Conservation (phyloP, 805 yeast genomes). For the Ogataea corticis region DNA sequence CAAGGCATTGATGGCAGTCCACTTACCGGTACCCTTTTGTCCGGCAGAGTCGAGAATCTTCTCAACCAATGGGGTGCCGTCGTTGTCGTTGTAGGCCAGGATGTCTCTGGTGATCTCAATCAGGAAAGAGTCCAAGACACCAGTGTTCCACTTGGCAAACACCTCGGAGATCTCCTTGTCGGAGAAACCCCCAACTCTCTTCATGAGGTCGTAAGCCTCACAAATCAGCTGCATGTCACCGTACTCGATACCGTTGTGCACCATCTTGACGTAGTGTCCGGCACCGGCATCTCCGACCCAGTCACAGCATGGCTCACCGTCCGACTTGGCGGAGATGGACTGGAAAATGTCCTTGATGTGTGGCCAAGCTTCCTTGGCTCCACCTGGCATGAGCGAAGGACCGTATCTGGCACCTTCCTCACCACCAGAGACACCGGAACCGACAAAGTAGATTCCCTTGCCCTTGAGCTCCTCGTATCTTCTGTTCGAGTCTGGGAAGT, state of each 20-base stretch:
- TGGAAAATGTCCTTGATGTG: constrained; percentile 96
- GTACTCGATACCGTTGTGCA: constrained; percentile 99
- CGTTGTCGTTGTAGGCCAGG: constrained; percentile 82
- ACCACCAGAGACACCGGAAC: constrained; percentile 99
- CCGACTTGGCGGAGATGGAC: constrained; percentile 91
- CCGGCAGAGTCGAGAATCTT: constrained; percentile 97
- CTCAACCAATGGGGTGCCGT: constrained; percentile 92
- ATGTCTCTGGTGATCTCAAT: constrained; percentile 96
- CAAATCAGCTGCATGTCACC: constrained; percentile 99
- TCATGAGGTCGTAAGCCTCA: constrained; percentile 96
- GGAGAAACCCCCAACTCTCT: constrained; percentile 87
- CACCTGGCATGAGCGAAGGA: constrained; percentile 99
- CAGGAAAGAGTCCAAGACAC: constrained; percentile 95
- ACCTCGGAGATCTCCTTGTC: constrained; percentile 94
- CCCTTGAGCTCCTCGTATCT: constrained; percentile 85
- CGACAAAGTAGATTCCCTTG: constrained; percentile 90
- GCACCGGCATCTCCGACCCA: constrained; percentile 99
- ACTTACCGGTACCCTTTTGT: constrained; percentile 99
- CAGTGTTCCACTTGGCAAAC: constrained; percentile 91
- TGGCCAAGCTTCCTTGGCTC: constrained; percentile 97
- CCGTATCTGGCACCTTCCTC: constrained; percentile 99
- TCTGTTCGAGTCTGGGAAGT: constrained; percentile 98
- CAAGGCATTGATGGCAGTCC: constrained; percentile 98
- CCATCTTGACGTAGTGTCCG: constrained; percentile 99
- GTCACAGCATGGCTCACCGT: constrained; percentile 99